Conservation (phyloP, 176 grass and related monocot genomes). For the Cenchrus purpureus region DNA sequence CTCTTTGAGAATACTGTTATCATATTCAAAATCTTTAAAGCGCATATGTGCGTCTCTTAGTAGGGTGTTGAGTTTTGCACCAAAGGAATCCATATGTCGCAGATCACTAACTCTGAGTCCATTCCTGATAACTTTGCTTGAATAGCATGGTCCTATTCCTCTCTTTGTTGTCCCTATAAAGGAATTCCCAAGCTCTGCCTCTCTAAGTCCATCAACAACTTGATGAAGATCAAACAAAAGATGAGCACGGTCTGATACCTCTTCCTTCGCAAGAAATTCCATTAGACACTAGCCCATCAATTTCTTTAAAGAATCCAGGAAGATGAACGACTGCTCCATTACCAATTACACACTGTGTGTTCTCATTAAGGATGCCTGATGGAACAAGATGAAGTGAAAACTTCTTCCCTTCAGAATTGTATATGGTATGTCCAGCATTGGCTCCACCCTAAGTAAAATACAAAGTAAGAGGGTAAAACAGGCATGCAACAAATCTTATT, state of each 20-base stretch:
- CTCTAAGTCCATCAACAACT: slow-evolving; percentile 80
- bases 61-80: slow-evolving; percentile 68
- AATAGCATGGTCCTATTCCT: slow-evolving; percentile 94
- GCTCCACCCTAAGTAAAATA: slow-evolving; percentile 70
- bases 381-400: slow-evolving; percentile 92
- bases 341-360: slow-evolving; percentile 79
- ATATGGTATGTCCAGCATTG: slow-evolving; percentile 97
- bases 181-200: slow-evolving; percentile 70
- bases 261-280: slow-evolving; percentile 72
- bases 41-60: slow-evolving; percentile 68
- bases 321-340: slow-evolving; percentile 91
- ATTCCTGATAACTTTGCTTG: slow-evolving; percentile 78
- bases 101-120: slow-evolving; percentile 81
- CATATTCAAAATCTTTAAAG: slow-evolving; percentile 77
- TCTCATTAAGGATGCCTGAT: slow-evolving; percentile 89
- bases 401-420: slow-evolving; percentile 92
- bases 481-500: not conserved
- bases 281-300: slow-evolving; percentile 76
- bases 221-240: slow-evolving; percentile 97
- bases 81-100: slow-evolving; percentile 80
- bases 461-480: slow-evolving; percentile 10
- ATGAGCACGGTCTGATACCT: slow-evolving; percentile 86
- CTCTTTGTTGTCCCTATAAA: slow-evolving; percentile 90
- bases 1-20: slow-evolving; percentile 58
- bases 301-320: slow-evolving; percentile 89